These are phyloP conservation scores for Sugiyamaella boreocaroliniensis DNA, from an alignment of 805 yeast species.

Conservation along the genomic window DNA sequence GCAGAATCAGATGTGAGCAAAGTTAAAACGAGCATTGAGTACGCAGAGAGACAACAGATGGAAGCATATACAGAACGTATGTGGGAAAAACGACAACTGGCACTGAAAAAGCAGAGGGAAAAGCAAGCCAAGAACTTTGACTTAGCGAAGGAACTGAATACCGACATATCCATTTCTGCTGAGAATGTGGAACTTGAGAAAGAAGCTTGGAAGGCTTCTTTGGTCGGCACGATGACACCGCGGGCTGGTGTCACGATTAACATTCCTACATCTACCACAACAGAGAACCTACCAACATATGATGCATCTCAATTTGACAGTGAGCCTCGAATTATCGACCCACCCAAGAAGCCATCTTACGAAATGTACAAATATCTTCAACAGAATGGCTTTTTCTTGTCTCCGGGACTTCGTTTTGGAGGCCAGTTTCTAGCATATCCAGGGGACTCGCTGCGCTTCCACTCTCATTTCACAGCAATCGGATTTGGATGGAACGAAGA, in stretches of 20 bases:
- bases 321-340: not conserved
- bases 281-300: conserved; percentile 4
- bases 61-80: conserved; percentile 14
- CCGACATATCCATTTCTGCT: conserved; percentile 3
- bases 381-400: conserved; percentile 43
- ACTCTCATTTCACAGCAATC: conserved; percentile 74
- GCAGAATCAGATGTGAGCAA: conserved; percentile 15
- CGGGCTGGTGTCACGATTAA: conserved; percentile 10
- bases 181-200: conserved; percentile 8
- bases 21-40: conserved; percentile 14
- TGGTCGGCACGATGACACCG: conserved; percentile 3
- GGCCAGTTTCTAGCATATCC: conserved; percentile 87
- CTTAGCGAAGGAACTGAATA: not conserved
- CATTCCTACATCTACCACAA: conserved; percentile 8
- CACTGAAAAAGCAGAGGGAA: conserved; percentile 14
- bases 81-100: conserved; percentile 16
- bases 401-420: conserved; percentile 90
- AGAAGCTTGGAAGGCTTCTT: conserved; percentile 3
- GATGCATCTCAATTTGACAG: not conserved
- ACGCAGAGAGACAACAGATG: conserved; percentile 17
- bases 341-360: conserved; percentile 22
- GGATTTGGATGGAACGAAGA: conserved; percentile 44
- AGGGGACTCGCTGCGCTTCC: conserved; percentile 88
- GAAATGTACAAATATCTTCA: conserved; percentile 38
- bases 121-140: not conserved